Percentiles rank a stretch among this genome's conserved stretches.
phyloP scores from a whole-genome alignment of 2,329 filamentous ascomycete genomes.

The Juglanconis oblonga region DNA sequence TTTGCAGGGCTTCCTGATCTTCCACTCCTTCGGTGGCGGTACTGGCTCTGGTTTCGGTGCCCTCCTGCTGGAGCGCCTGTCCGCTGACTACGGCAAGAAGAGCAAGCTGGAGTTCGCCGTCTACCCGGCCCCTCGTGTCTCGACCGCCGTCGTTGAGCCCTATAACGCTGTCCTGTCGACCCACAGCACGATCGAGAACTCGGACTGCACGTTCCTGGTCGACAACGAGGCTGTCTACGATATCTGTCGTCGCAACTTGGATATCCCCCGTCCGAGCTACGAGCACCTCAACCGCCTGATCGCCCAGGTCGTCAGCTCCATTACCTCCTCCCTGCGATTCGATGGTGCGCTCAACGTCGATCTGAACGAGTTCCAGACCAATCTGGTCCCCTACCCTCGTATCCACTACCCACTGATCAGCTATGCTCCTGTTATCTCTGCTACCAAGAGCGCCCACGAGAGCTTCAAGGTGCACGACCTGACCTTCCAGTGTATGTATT shows the following conservation, averaged over 20 bases:
- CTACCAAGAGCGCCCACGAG: conserved; percentile 77
- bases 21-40: conserved; percentile 72
- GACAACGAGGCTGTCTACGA: conserved; percentile 75
- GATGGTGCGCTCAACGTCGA: conserved; percentile 72
- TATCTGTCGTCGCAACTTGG: conserved; percentile 70
- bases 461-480: conserved; percentile 82
- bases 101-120: conserved; percentile 74
- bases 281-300: conserved; percentile 72
- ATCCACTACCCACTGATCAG: conserved; percentile 74
- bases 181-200: conserved; percentile 74
- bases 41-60: conserved; percentile 72
- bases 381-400: conserved; percentile 70
- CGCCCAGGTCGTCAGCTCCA: conserved; percentile 71
- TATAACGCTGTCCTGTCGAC: conserved; percentile 73
- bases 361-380: conserved; percentile 76
- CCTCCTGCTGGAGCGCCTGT: conserved; percentile 68
- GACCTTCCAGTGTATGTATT: conserved; percentile 65
- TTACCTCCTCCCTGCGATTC: conserved; percentile 70
- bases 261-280: conserved; percentile 66
- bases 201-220: conserved; percentile 75
- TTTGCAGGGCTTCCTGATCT: conserved; percentile 71
- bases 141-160: conserved; percentile 69
- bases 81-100: conserved; percentile 75
- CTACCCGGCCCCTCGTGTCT: conserved; percentile 68
- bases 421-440: conserved; percentile 69